phyloP scores from a whole-genome alignment of 208 protist species.

The Leishmania major region DNA sequence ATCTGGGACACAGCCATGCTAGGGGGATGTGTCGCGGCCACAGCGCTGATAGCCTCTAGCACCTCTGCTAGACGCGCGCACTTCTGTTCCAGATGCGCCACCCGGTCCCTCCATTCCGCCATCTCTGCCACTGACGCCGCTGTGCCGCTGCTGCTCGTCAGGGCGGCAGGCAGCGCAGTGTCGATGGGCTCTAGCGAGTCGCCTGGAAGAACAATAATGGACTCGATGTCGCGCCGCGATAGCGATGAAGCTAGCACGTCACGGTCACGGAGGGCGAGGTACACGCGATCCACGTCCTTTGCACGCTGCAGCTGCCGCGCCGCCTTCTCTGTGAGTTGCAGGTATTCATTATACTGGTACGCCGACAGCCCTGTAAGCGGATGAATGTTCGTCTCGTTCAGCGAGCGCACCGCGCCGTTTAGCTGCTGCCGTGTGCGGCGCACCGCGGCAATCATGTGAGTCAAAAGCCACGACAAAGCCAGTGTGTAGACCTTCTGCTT shows the following conservation, averaged over 20 bases:
- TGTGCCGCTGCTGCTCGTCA: background rate
- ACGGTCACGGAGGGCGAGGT: conserved; percentile 46
- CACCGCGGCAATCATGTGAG: conserved; percentile 42
- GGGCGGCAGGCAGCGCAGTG: background rate
- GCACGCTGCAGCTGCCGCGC: conserved; percentile 58
- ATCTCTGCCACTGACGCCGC: conserved; percentile 17
- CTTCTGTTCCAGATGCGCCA: conserved; percentile 43
- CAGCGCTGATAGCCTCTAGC: conserved; percentile 46
- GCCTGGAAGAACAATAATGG: conserved; percentile 40
- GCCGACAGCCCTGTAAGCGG: conserved; percentile 51
- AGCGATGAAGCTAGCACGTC: conserved; percentile 52
- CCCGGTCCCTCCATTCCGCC: conserved; percentile 27
- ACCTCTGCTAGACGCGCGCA: conserved; percentile 37
- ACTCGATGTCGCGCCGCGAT: conserved; percentile 53
- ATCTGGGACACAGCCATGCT: conserved; percentile 51
- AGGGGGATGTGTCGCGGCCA: conserved; percentile 47
- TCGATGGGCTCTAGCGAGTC: conserved; percentile 26
- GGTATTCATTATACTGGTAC: conserved; percentile 45
- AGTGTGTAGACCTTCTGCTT: conserved; percentile 37
- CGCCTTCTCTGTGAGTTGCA: conserved; percentile 36
- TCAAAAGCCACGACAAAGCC: conserved; percentile 40
- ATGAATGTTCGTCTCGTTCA: conserved; percentile 42
- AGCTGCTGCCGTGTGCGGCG: conserved; percentile 52
- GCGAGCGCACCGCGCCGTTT: conserved; percentile 32
- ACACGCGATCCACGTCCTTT: conserved; percentile 64